Percentiles rank a stretch among this genome's conserved stretches.
Conservation (phyloP, 345 rosid species). For the Melaleuca alternifolia region DNA sequence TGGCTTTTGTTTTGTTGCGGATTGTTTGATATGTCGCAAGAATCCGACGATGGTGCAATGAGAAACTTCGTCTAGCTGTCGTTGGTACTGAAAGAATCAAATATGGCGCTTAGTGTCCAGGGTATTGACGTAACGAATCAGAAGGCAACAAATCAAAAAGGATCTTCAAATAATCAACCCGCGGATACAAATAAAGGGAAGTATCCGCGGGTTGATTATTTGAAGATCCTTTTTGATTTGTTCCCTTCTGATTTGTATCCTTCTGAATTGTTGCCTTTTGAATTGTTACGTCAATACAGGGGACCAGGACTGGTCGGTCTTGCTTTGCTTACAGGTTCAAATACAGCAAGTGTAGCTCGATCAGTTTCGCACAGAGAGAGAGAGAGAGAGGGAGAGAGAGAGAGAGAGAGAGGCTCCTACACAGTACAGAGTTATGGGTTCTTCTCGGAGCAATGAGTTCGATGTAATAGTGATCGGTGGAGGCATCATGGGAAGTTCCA, state of each 20-base stretch:
- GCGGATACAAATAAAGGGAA: too few species aligned
- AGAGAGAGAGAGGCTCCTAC: too few species aligned
- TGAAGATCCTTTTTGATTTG: too few species aligned
- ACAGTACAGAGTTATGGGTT: not conserved
- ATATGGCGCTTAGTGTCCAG: too few species aligned
- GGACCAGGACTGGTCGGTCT: too few species aligned
- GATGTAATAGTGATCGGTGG: slow-evolving; percentile 68
- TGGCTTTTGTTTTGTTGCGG: not conserved
- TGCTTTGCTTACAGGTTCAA: not conserved
- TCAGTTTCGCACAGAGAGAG: not conserved
- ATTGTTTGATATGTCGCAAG: not conserved
- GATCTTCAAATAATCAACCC: too few species aligned
- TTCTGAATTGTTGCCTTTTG: too few species aligned
- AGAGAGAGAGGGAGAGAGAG: not conserved
- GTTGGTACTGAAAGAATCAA: not conserved
- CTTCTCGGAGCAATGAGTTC: slow-evolving; percentile 10
- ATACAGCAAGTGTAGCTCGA: not conserved
- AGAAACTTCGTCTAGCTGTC: not conserved
- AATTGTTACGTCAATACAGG: too few species aligned
- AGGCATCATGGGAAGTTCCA: slow-evolving; percentile 83
- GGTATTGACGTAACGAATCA: too few species aligned
- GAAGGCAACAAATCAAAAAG: too few species aligned
- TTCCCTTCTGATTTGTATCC: too few species aligned
- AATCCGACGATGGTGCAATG: not conserved
- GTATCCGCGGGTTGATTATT: too few species aligned